Percentiles rank a stretch among this genome's conserved stretches.
These are phyloP conservation scores for Lachnum nothofagi DNA, from an alignment of 2,329 filamentous ascomycete genomes.

Conservation along the genomic window DNA sequence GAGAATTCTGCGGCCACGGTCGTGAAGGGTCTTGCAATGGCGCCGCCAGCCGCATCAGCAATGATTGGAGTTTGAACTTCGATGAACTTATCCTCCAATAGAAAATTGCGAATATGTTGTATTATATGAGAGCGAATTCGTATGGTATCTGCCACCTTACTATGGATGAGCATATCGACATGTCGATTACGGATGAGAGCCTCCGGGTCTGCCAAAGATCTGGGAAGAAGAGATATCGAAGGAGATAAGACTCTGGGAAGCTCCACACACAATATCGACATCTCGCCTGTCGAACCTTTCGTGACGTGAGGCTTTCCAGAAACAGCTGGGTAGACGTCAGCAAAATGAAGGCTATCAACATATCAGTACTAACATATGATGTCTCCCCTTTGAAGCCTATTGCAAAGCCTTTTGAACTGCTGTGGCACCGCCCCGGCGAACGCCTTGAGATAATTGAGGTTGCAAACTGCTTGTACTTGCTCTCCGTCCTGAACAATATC, in stretches of 20 bases:
- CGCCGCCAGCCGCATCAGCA: conserved; percentile 76
- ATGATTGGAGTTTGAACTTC: conserved; percentile 92
- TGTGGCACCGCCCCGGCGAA: conserved; percentile 33
- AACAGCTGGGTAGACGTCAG: conserved; percentile 43
- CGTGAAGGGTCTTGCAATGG: conserved; percentile 78
- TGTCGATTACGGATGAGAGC: conserved; percentile 73
- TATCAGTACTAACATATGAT: conserved; percentile 63
- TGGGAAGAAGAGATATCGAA: conserved; percentile 72
- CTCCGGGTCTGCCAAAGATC: conserved; percentile 63
- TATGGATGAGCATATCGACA: conserved; percentile 78
- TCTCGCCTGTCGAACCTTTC: conserved; percentile 56
- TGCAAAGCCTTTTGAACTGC: conserved; percentile 56
- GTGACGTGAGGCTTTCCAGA: conserved; percentile 67
- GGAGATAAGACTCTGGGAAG: conserved; percentile 72
- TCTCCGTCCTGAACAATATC: conserved; percentile 70
- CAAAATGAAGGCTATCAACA: conserved; percentile 3
- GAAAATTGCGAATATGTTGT: conserved; percentile 66
- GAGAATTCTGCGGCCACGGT: conserved; percentile 74
- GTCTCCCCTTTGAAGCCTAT: conserved; percentile 72
- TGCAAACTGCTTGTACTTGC: conserved; percentile 71
- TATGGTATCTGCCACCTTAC: conserved; percentile 61
- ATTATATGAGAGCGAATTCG: conserved; percentile 70
- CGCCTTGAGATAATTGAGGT: conserved; percentile 47
- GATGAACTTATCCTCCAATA: conserved; percentile 67
- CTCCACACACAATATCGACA: conserved; percentile 64